These are phyloP conservation scores for Cyathus pygmaeus DNA, from an alignment of 1,284 basidiomycete genomes.

Conservation along the genomic window DNA sequence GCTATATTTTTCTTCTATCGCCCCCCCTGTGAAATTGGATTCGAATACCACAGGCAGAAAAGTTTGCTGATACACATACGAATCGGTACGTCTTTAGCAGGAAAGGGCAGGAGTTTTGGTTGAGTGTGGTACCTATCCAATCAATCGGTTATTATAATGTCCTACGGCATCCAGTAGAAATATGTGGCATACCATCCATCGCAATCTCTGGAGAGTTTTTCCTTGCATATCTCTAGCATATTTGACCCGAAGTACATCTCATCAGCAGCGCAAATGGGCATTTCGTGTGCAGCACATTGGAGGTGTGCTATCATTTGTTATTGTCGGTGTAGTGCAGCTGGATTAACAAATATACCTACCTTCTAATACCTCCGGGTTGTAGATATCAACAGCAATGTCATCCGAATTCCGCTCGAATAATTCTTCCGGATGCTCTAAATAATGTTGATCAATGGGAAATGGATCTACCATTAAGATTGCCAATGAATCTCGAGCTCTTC, in stretches of 20 bases:
- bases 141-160: background rate
- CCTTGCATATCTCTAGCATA: slow-evolving; percentile 66
- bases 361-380: slow-evolving; percentile 83
- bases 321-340: background rate
- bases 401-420: slow-evolving; percentile 72
- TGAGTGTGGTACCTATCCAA: slow-evolving; percentile 81
- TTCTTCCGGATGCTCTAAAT: slow-evolving; percentile 76
- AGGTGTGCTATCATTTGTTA: slow-evolving; percentile 65
- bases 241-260: slow-evolving; percentile 77
- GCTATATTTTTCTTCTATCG: slow-evolving; percentile 82
- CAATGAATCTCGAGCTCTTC: slow-evolving; percentile 85
- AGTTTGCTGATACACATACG: slow-evolving; percentile 48
- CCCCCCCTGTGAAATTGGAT: slow-evolving; percentile 55
- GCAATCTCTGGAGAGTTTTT: slow-evolving; percentile 64
- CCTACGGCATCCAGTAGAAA: too few species aligned
- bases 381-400: slow-evolving; percentile 78
- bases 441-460: slow-evolving; percentile 83
- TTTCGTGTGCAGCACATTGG: slow-evolving; percentile 89
- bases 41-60: background rate
- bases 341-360: slow-evolving; percentile 27
- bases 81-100: slow-evolving; percentile 79
- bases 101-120: slow-evolving; percentile 81
- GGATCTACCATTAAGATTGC: slow-evolving; percentile 81
- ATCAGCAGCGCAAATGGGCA: slow-evolving; percentile 81
- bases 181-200: slow-evolving; percentile 71